Percentiles rank a stretch among this genome's conserved stretches.
Conservation (phyloP, 257 asterid genomes). For the Cinchona pubescens region DNA sequence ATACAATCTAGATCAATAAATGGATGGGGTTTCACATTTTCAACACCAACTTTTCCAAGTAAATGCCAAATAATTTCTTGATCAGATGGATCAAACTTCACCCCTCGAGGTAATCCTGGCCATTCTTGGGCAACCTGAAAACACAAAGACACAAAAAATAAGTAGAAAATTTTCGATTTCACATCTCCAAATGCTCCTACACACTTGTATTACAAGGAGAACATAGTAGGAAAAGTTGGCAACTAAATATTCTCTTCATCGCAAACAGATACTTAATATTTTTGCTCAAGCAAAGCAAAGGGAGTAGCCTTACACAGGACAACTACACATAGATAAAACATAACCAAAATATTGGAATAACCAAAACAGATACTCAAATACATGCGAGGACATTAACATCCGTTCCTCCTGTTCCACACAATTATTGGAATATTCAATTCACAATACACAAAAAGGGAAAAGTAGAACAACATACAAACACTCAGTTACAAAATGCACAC, state of each 20-base stretch:
- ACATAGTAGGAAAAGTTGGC: background rate
- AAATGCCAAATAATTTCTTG: slow-evolving; percentile 83
- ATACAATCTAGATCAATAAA: slow-evolving; percentile 79
- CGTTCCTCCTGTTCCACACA: background rate
- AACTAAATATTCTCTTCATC: slow-evolving; percentile 2
- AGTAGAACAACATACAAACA: too few relatives aligned
- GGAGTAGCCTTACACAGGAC: background rate
- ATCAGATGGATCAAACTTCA: slow-evolving; percentile 93
- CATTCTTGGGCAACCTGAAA: slow-evolving; percentile 71
- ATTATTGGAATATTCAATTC: background rate
- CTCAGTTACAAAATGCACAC: background rate
- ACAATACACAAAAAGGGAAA: too few relatives aligned
- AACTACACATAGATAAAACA: background rate
- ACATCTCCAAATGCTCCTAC: background rate
- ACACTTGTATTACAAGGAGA: background rate
- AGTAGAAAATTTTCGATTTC: background rate
- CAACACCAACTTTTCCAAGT: slow-evolving; percentile 65
- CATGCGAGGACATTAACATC: background rate
- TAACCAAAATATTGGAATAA: background rate
- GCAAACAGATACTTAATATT: background rate
- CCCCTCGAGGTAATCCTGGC: slow-evolving; percentile 98
- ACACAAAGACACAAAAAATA: slow-evolving; percentile 1
- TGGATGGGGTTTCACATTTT: slow-evolving; percentile 56
- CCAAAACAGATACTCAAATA: background rate
- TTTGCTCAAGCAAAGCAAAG: slow-evolving; percentile 1